Conservation (phyloP, 2,329 filamentous ascomycete genomes). For the Dactylellina haptotyla region DNA sequence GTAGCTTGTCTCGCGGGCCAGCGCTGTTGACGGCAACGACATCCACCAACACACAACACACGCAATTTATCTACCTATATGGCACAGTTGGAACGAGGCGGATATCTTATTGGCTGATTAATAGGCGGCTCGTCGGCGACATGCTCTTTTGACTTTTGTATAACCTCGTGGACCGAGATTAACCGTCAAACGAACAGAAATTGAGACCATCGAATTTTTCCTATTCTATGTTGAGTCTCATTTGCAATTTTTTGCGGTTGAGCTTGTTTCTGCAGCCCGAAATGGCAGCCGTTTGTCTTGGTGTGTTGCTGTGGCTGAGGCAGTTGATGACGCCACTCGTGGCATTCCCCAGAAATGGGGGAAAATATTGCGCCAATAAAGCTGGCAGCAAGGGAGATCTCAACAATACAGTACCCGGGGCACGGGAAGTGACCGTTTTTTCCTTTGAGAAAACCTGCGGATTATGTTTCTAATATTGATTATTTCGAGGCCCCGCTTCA, state of each 20-base stretch:
- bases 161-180: conserved; percentile 1
- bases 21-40: not conserved
- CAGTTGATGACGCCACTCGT: conserved; percentile 24
- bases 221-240: not conserved
- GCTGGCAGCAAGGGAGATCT: not conserved
- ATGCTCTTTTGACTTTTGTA: not conserved
- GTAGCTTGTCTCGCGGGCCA: not conserved
- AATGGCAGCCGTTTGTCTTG: not conserved
- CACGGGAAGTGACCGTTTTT: not conserved
- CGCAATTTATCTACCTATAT: too few relatives aligned
- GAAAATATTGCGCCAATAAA: too few relatives aligned
- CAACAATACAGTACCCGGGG: not conserved
- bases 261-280: conserved; percentile 7
- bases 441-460: not conserved
- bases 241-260: not conserved
- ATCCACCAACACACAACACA: not conserved
- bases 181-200: conserved; percentile 24
- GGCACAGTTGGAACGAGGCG: too few relatives aligned
- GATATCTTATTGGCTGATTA: conserved; percentile 9
- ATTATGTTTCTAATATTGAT: conserved; percentile 27
- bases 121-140: not conserved
- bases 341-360: conserved; percentile 12
- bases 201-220: conserved; percentile 10
- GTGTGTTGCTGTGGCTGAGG: conserved; percentile 52
- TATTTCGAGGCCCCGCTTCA: conserved; percentile 24